Conservation (phyloP, 2,329 filamentous ascomycete genomes). For the Pseudopyricularia cyperi region DNA sequence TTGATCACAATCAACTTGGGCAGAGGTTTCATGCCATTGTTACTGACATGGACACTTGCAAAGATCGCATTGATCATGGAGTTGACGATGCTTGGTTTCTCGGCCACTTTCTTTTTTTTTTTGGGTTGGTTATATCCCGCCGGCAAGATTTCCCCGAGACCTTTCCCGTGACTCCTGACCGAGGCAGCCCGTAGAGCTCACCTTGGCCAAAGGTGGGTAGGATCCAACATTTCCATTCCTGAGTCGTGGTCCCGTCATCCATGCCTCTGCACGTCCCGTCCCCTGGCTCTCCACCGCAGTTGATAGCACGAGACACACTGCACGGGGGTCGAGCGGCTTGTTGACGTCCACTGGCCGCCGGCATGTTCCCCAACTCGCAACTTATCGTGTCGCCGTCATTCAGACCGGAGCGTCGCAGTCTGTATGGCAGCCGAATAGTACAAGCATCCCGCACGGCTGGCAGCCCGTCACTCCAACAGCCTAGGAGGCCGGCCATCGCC, state of each 20-base stretch:
- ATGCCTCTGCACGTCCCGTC: constrained; percentile 6
- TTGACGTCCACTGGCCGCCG: constrained; percentile 20
- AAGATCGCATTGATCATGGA: too few relatives aligned
- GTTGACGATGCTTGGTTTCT: too few relatives aligned
- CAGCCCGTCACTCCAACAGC: constrained; percentile 2
- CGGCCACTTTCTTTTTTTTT: too few relatives aligned
- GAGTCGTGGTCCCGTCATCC: constrained; percentile 5
- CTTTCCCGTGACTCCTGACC: too few relatives aligned
- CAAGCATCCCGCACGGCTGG: constrained; percentile 6
- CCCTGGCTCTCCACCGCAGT: constrained; percentile 7
- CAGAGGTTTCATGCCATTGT: too few relatives aligned
- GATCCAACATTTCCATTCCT: constrained; percentile 6
- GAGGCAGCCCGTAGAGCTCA: constrained; percentile 5
- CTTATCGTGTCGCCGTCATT: constrained; percentile 18
- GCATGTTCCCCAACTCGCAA: constrained; percentile 20
- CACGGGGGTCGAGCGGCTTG: constrained; percentile 21
- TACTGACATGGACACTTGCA: too few relatives aligned
- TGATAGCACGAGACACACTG: constrained; percentile 18
- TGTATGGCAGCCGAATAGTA: constrained; percentile 8
- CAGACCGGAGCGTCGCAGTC: constrained; percentile 18
- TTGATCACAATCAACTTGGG: too few relatives aligned
- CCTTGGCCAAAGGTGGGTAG: too few relatives aligned
- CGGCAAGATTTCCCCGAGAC: too few relatives aligned
- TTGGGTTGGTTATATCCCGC: too few relatives aligned
- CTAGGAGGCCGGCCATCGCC: constrained; percentile 5